Base-by-base conservation (phyloP, 345 rosid genomes). In the Aethionema arabicum region DNA sequence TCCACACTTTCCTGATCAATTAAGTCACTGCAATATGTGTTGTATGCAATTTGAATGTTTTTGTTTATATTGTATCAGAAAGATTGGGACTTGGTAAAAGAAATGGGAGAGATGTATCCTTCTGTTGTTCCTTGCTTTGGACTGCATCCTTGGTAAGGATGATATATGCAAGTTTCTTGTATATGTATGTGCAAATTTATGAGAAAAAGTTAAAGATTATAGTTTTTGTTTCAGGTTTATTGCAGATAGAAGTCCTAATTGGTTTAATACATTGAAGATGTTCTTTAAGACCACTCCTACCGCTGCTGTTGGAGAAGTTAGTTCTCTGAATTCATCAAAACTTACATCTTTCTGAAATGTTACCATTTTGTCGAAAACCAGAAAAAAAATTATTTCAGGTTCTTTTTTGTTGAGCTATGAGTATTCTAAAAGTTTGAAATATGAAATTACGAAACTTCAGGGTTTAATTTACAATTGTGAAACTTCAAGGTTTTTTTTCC, bases 301-400 rank as follows among this genome's bases (percentile, higher is more conserved):
- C 37, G 95, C 96, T 73, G 92, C 95, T 48, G 82, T 91, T 71
- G 98, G 98, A 67, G 98, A 92, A 85, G 90, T 85, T 50, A 38
- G 45, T 0, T 42, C 56, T 57, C 9, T 41, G 15, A 27, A 58
- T 38, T 46, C 11, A 14, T 31, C 43, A 5, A 53, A 44, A 54
- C 53, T 27, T n/a, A 9, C 33, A 42, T 12, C 30, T 12, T 61
- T 35, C 3, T 38, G 38, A 6, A 40, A 41, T 42, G 12, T 41
- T 30, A 11, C 6, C 27, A 14, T 5, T 38, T 8, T 5, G 7
- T 38, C 42, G 13, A 14, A 90, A 86, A 11, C 31, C 75, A 32
- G 83, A 88, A 14, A 75, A 62, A 32, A 45, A 59, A 68, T 66
- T 21, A 68, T 32, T 62, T 67, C 45, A 78, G 53, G 40, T 67